These are phyloP conservation scores for Yamadazyma sp. DNA, from an alignment of 805 yeast genomes.

Conservation along the genomic window DNA sequence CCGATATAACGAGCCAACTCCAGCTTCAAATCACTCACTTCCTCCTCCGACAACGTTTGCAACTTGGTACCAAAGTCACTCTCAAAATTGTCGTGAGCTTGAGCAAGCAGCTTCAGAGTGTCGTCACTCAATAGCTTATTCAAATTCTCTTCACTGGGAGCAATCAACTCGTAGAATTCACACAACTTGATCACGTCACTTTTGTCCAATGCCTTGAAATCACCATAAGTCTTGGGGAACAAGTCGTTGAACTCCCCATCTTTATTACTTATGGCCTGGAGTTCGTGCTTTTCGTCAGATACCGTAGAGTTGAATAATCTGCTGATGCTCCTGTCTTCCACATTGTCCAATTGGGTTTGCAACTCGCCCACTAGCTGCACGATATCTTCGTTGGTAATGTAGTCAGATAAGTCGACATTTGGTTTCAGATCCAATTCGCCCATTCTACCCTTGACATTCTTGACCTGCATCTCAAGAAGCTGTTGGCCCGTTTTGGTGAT, in stretches of 20 bases:
- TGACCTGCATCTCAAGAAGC: conserved; percentile 65
- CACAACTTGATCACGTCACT: conserved; percentile 53
- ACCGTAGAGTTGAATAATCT: conserved; percentile 66
- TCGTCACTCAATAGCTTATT: conserved; percentile 18
- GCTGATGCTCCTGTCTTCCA: conserved; percentile 75
- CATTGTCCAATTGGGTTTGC: conserved; percentile 78
- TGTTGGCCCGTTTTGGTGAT: conserved; percentile 80
- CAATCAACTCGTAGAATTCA: conserved; percentile 73
- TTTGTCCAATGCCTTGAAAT: conserved; percentile 49
- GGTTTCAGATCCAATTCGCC: conserved; percentile 22
- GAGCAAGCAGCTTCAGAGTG: conserved; percentile 11
- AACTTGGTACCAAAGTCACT: conserved; percentile 7
- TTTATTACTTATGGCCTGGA: conserved; percentile 75
- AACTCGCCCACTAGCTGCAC: conserved; percentile 86
- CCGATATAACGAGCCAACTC: conserved; percentile 58
- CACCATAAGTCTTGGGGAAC: conserved; percentile 61
- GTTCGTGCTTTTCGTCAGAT: conserved; percentile 27
- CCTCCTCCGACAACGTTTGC: conserved; percentile 37
- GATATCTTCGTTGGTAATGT: conserved; percentile 78
- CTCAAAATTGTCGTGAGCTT: conserved; percentile 9
- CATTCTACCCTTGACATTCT: conserved; percentile 46
- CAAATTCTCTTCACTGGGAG: conserved; percentile 55
- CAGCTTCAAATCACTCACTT: conserved; percentile 54
- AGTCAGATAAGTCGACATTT: conserved; percentile 50
- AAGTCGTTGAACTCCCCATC: conserved; percentile 68